phyloP scores from a whole-genome alignment of 495 filamentous ascomycete species.

The Ascodesmis nigricans region DNA sequence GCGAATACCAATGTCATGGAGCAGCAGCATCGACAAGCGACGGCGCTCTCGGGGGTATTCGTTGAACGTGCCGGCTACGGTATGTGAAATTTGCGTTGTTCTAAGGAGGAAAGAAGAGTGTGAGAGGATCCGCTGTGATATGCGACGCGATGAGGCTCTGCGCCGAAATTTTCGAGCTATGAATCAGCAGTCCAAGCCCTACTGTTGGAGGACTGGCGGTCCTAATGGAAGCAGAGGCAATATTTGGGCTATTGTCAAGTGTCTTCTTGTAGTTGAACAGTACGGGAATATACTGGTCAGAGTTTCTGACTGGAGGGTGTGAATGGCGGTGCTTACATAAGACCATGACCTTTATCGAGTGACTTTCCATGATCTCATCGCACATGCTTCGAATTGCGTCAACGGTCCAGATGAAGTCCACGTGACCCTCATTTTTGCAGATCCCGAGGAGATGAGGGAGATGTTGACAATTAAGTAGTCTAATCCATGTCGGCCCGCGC shows the following conservation, averaged over 20 bases:
- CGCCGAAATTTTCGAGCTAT: constrained; percentile 8
- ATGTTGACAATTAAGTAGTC: too few relatives aligned
- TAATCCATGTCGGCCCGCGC: too few relatives aligned
- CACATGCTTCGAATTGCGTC: too few relatives aligned
- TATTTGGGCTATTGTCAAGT: neutral
- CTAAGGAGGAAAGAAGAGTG: constrained; percentile 29
- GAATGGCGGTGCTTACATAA: too few relatives aligned
- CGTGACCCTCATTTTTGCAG: too few relatives aligned
- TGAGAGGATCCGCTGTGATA: constrained; percentile 3
- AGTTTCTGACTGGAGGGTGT: neutral
- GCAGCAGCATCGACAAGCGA: too few relatives aligned
- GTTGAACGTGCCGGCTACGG: constrained; percentile 41
- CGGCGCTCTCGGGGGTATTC: too few relatives aligned
- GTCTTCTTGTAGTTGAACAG: neutral
- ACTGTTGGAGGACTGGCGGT: constrained; percentile 6
- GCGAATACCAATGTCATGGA: constrained; percentile 26
- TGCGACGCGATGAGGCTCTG: neutral
- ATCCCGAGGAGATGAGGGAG: too few relatives aligned
- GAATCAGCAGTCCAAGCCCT: constrained; percentile 1
- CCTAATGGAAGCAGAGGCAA: neutral
- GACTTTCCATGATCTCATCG: too few relatives aligned
- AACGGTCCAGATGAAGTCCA: too few relatives aligned
- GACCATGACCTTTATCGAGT: too few relatives aligned
- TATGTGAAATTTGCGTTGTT: constrained; percentile 49
- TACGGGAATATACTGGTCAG: neutral